These are phyloP conservation scores for Neonectria coccinea DNA, from an alignment of 2,329 filamentous ascomycete genomes.

Conservation along the genomic window DNA sequence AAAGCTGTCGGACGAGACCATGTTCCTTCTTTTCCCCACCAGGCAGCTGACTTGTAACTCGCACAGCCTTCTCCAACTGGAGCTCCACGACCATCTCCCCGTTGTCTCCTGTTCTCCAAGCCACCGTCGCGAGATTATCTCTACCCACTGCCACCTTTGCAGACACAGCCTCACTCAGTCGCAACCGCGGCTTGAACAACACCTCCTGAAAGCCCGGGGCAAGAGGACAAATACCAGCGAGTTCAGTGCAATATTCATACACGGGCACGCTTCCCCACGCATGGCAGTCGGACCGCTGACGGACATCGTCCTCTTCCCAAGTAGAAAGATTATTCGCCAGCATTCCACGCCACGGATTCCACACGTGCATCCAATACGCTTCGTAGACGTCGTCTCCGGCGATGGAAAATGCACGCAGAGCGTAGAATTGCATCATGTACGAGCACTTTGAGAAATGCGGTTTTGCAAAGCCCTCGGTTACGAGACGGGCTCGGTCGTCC, in stretches of 20 bases:
- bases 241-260: constrained; percentile 30
- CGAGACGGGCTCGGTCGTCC: constrained; percentile 17
- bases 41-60: constrained; percentile 19
- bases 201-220: constrained; percentile 20
- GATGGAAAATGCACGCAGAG: constrained; percentile 22
- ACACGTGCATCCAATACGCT: constrained; percentile 22
- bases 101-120: constrained; percentile 10
- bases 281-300: constrained; percentile 31
- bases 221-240: constrained; percentile 21
- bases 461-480: constrained; percentile 15
- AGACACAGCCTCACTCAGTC: constrained; percentile 12
- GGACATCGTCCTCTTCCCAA: constrained; percentile 32
- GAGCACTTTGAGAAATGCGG: constrained; percentile 28
- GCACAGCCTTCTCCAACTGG: constrained; percentile 14
- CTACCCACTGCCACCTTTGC: constrained; percentile 22
- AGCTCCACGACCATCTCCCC: constrained; percentile 13
- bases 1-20: constrained; percentile 9
- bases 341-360: constrained; percentile 29
- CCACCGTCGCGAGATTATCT: constrained; percentile 23
- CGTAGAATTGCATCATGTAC: constrained; percentile 32
- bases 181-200: constrained; percentile 27
- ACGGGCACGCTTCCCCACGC: constrained; percentile 32
- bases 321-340: constrained; percentile 30
- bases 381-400: constrained; percentile 27
- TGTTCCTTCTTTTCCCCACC: constrained; percentile 13